Base-by-base conservation (phyloP, 75 land plant species). In the Cupressus sempervirens region DNA sequence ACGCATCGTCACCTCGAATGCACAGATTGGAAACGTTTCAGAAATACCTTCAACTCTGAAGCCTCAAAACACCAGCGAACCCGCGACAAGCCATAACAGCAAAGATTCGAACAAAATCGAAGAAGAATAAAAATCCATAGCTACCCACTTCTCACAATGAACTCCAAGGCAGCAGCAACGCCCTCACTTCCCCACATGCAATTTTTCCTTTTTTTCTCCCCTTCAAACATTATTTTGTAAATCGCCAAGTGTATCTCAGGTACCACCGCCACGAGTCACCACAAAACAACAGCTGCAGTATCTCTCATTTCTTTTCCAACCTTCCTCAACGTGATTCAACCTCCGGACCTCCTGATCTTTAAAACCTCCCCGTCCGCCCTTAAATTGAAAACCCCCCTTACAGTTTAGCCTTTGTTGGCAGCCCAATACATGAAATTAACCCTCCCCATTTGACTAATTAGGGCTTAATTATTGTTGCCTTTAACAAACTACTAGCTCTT, bases 151-250 rank as follows among this genome's bases (percentile, higher is more conserved):
- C 32, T 12, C 74, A 72, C 74, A 72, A 3, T 7, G 45, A 43
- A 48, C 26, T 26, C 81, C 26, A 12, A n/a, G 46, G 3, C 50
- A 43, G 45, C 48, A 79, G 29, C 46, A 40, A 20, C 80, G 38
- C 36, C 40, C 26, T 36, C 79, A 76, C 45, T 36, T 16, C 11
- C 50, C 81, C 30, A 79, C 81, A 79, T 79, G 81, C 81, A 79
- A 23, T 23, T 79, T 79, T 79, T 1, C 4, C 15, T 3, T 14
- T 2, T 30, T 72, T 35, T 72, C 30, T 36, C 12, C n/a, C n/a
- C n/a, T n/a, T n/a, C 11, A 23, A 23, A 32, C 32, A 72, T 30
- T 72, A 72, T 30, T 79, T 79, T 30, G 1, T 12, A n/a, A 40
- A 3, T 15, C 13, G 81, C 81, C 81, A 79, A 79, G 81, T 79